Percentiles rank a stretch among this genome's conserved stretches.
phyloP scores from a whole-genome alignment of 306 rosid species.

The Quercus rubra region DNA sequence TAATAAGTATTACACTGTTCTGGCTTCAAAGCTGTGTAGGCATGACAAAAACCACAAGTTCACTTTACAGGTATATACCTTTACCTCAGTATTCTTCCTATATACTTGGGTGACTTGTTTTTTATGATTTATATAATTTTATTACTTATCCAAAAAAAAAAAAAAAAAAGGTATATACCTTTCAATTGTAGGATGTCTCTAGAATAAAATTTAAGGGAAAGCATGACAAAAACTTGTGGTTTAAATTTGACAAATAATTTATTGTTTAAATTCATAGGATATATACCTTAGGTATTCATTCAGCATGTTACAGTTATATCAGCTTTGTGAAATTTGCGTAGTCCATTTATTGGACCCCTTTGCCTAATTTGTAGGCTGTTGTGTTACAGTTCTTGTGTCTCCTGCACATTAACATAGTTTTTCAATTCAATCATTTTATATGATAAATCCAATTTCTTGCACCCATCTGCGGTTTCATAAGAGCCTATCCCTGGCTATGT shows the following conservation, averaged over 20 bases:
- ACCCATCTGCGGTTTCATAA: not conserved
- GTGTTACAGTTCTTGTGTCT: too few relatives aligned
- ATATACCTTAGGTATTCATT: not conserved
- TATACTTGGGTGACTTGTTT: too few relatives aligned
- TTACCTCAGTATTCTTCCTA: too few relatives aligned
- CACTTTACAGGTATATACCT: conserved; percentile 67
- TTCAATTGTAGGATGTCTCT: not conserved
- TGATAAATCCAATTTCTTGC: too few relatives aligned
- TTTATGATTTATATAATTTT: too few relatives aligned
- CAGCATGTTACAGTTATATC: not conserved
- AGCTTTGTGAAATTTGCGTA: not conserved
- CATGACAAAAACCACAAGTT: conserved; percentile 95
- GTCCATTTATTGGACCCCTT: not conserved
- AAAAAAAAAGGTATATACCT: too few relatives aligned
- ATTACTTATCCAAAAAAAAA: too few relatives aligned
- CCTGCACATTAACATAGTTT: too few relatives aligned
- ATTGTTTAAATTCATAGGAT: not conserved
- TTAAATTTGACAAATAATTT: not conserved
- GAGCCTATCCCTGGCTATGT: not conserved
- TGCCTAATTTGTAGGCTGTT: not conserved
- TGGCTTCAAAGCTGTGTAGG: conserved; percentile 86
- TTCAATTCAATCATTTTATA: too few relatives aligned
- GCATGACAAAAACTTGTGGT: not conserved
- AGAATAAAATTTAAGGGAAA: not conserved
- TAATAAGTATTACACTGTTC: conserved; percentile 80